These are phyloP conservation scores for Pythium dissimile DNA, from an alignment of 352 stramenopile genomes.

Conservation along the genomic window DNA sequence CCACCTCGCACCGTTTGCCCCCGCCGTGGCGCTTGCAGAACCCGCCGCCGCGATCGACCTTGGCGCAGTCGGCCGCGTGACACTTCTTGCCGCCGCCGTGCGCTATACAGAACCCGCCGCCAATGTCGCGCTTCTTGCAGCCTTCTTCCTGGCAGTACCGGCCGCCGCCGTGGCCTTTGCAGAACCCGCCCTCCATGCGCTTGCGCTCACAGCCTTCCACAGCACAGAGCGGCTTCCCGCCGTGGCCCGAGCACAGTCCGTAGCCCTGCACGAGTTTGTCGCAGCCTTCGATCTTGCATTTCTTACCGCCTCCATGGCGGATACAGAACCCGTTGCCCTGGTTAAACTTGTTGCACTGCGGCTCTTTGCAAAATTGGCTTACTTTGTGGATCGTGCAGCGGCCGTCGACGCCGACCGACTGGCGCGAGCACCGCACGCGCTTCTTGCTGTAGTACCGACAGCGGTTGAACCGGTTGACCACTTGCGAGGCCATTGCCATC, in stretches of 20 bases:
- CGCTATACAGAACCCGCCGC: constrained; percentile 79
- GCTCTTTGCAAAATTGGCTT: constrained; percentile 81
- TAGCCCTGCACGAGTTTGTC: constrained; percentile 83
- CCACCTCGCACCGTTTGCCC: constrained; percentile 80
- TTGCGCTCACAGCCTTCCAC: constrained; percentile 80
- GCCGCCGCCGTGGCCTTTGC: constrained; percentile 80
- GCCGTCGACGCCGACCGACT: constrained; percentile 64
- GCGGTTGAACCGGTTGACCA: constrained; percentile 23
- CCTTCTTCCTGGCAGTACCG: constrained; percentile 67
- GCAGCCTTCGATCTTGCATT: constrained; percentile 76
- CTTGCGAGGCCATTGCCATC: background rate
- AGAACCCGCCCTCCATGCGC: constrained; percentile 83
- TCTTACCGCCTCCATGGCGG: constrained; percentile 80
- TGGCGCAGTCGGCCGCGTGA: constrained; percentile 56
- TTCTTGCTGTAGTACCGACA: constrained; percentile 78
- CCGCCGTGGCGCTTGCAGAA: constrained; percentile 83
- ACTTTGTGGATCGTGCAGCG: constrained; percentile 79
- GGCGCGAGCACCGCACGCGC: constrained; percentile 56
- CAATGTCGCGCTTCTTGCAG: constrained; percentile 85
- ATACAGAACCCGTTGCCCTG: constrained; percentile 85
- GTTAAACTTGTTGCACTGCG: constrained; percentile 82
- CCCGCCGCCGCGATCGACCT: constrained; percentile 76
- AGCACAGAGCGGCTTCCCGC: constrained; percentile 73
- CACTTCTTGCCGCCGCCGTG: constrained; percentile 88
- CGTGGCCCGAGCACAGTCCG: constrained; percentile 80